These are phyloP conservation scores for Cercophora sp. DNA, from an alignment of 495 filamentous ascomycete species.

Conservation along the genomic window DNA sequence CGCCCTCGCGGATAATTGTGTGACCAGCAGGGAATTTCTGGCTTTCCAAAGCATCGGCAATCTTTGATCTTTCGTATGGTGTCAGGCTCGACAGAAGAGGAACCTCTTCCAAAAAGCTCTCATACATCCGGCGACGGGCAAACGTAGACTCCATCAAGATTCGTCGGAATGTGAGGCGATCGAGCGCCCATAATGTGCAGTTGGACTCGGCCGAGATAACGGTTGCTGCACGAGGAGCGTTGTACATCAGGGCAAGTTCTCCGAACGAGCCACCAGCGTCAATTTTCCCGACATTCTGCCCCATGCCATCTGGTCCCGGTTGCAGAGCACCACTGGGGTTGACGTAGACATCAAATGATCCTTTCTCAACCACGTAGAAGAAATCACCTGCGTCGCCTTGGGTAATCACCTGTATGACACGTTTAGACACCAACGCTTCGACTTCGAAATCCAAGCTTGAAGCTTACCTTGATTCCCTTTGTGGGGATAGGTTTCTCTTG, in stretches of 20 bases:
- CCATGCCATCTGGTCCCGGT: constrained; percentile 79
- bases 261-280: constrained; percentile 94
- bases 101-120: constrained; percentile 95
- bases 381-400: constrained; percentile 96
- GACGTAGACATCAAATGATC: constrained; percentile 87
- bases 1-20: constrained; percentile 85
- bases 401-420: constrained; percentile 64
- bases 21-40: constrained; percentile 77
- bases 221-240: constrained; percentile 93
- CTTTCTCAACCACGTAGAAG: constrained; percentile 95
- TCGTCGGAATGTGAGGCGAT: constrained; percentile 93
- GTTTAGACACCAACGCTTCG: constrained; percentile 19
- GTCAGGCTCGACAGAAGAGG: constrained; percentile 80
- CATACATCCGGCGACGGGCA: constrained; percentile 92
- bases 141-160: constrained; percentile 99
- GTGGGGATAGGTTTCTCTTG: constrained; percentile 94
- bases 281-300: constrained; percentile 74
- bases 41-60: constrained; percentile 91
- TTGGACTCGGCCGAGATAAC: constrained; percentile 76
- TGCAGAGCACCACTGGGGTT: constrained; percentile 74
- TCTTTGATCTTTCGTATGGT: constrained; percentile 89
- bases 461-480: constrained; percentile 76
- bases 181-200: constrained; percentile 87
- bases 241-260: constrained; percentile 97
- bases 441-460: neutral